Evolutionary conservation across 2,329 filamentous ascomycete genomes (phyloP).

Genomic region (Zymoseptoria ardabiliae): DNA sequence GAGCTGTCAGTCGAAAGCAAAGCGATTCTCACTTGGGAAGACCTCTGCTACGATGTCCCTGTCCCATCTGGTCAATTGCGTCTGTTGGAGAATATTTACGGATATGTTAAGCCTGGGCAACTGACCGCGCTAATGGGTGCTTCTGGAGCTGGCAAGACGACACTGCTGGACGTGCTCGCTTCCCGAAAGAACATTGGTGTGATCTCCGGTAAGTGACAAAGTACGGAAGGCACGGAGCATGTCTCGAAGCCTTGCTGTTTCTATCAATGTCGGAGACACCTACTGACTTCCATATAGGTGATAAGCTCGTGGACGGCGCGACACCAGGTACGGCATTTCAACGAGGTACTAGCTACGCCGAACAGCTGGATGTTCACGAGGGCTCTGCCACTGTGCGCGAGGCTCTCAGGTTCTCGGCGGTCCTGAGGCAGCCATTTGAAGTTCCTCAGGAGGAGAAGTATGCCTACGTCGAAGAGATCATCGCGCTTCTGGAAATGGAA

Average conservation of each 20-base stretch:
- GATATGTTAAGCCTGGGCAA: constrained; percentile 44
- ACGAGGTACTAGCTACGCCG: constrained; percentile 56
- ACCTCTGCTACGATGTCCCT: constrained; percentile 44
- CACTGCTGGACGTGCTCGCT: constrained; percentile 69
- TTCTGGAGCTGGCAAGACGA: constrained; percentile 75
- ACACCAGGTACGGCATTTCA: constrained; percentile 52
- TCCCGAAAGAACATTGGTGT: constrained; percentile 58
- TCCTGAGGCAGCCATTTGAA: constrained; percentile 55
- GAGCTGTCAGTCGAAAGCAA: constrained; percentile 48
- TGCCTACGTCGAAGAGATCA: constrained; percentile 58
- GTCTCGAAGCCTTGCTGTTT: no score
- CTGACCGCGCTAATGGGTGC: constrained; percentile 47
- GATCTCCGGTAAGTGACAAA: constrained; percentile 36
- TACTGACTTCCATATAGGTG: constrained; percentile 27
- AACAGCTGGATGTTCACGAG: constrained; percentile 60
- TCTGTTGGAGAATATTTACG: constrained; percentile 41
- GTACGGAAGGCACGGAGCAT: no score
- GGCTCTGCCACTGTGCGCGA: constrained; percentile 57
- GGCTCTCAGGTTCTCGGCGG: constrained; percentile 58
- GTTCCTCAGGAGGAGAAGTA: constrained; percentile 54
- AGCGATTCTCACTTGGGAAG: constrained; percentile 49
- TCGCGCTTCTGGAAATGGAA: constrained; percentile 58
- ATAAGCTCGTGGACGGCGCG: constrained; percentile 54
- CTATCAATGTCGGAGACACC: no score
- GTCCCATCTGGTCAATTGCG: constrained; percentile 39